Base-by-base conservation (phyloP, 805 yeast species). In the Cyberlindnera xishuangbannaensis region DNA sequence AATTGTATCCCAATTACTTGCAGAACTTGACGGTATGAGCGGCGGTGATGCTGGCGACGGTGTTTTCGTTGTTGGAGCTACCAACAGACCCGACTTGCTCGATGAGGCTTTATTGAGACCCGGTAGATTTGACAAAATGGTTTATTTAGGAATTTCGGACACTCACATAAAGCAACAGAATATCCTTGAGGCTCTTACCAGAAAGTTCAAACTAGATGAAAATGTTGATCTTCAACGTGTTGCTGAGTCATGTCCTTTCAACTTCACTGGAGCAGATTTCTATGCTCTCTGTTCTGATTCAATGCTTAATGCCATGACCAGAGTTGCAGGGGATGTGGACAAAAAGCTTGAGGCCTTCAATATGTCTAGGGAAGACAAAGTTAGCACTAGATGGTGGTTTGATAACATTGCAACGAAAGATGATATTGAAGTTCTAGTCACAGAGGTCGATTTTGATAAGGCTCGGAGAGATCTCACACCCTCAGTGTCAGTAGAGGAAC, bases 21-120 rank as follows among this genome's bases (percentile, higher is more conserved):
- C 97, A 0, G 98, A 92, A 56, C 65, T 92, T 27, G 98, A 92
- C 55, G 97, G 97, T 17, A 90, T 90, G 97, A 80, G 94, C 50
- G 80, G 80, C 8, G 82, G 82, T 6, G 78, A 71, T 38, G 69
- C 71, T 7, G 82, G 54, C 21, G 87, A 81, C 37, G 97, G 97
- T 6, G 96, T 92, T 1, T 92, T 92, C 56, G 97, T 90, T 5
- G 95, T 92, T 27, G 98, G 98, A n/a, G 98, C 98, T 5, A 92
- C 98, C 0, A 92, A 92, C 51, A 71, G 98, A 49, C 98, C 98
- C 0, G 98, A 92, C 62, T 63, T 92, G 42, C 65, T 92, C 27
- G 98, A 92, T 54, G 97, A 90, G 55, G 97, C 97, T 0, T 65
- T 92, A 30, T 62, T 92, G 37, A 73, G 98, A 54, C 96, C 96